These are phyloP conservation scores for Penicillium angulare DNA, from an alignment of 495 filamentous ascomycete genomes.

Conservation along the genomic window DNA sequence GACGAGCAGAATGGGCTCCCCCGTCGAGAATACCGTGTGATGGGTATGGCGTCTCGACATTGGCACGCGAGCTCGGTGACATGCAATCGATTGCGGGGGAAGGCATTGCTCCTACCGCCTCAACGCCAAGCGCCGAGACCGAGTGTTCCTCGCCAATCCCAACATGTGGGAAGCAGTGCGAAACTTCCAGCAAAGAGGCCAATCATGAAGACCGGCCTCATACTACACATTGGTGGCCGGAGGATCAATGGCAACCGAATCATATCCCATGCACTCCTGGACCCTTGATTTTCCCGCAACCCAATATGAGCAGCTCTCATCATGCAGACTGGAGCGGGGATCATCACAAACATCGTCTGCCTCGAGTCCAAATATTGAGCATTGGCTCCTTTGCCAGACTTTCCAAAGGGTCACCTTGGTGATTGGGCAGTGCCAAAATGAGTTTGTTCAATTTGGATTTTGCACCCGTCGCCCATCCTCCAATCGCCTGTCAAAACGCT, in stretches of 20 bases:
- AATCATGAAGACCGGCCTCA: neutral
- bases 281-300: neutral
- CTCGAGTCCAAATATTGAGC: neutral
- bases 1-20: neutral
- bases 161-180: too few species aligned
- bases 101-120: neutral
- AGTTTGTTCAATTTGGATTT: neutral
- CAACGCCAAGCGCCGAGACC: neutral
- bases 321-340: neutral
- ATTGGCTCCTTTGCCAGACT: neutral
- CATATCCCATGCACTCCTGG: neutral
- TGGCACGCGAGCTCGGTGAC: neutral
- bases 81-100: neutral
- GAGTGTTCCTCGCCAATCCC: neutral
- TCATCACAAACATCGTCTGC: neutral
- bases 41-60: neutral
- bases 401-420: neutral
- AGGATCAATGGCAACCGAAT: neutral
- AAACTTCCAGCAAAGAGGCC: neutral
- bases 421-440: neutral
- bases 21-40: slow-evolving; percentile 3
- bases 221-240: neutral
- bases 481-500: neutral
- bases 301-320: neutral
- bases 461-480: neutral